Evolutionary conservation across 1,284 basidiomycete species (phyloP).

Genomic region (Kalmanozyma brasiliensis): DNA sequence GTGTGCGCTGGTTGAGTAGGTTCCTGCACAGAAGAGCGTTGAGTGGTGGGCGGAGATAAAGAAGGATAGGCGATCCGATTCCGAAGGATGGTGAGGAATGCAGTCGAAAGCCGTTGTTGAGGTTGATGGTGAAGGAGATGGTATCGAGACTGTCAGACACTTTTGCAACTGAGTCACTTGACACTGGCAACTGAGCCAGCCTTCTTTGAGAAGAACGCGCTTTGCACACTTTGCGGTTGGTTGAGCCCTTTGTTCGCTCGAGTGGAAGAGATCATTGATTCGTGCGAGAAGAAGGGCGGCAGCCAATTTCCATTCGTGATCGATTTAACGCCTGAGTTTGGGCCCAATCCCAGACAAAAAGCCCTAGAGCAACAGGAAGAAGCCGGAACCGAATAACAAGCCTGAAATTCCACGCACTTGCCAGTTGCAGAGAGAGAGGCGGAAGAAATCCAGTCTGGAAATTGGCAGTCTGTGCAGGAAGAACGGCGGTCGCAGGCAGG

Average conservation of each 20-base stretch:
- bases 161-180: background rate
- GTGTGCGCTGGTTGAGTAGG: background rate
- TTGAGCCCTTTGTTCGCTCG: constrained; percentile 9
- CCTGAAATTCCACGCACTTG: constrained; percentile 8
- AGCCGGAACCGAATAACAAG: constrained; percentile 34
- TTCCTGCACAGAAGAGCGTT: no score
- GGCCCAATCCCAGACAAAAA: background rate
- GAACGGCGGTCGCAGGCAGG: background rate
- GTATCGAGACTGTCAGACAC: background rate
- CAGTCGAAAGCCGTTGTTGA: background rate
- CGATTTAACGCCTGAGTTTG: constrained; percentile 9
- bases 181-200: constrained; percentile 13
- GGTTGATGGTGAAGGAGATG: constrained; percentile 1
- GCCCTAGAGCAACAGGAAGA: constrained; percentile 9
- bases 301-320: constrained; percentile 14
- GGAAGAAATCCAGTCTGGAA: constrained; percentile 14
- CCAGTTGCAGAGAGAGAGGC: background rate
- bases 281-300: background rate
- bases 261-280: background rate
- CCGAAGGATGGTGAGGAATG: background rate
- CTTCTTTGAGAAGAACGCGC: constrained; percentile 5
- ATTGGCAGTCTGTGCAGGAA: no score
- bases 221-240: constrained; percentile 8
- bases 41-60: no score
- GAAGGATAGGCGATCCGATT: constrained; percentile 3